Evolutionary conservation across 345 rosid genomes (phyloP).

Genomic region (Microthlaspi erraticum): DNA sequence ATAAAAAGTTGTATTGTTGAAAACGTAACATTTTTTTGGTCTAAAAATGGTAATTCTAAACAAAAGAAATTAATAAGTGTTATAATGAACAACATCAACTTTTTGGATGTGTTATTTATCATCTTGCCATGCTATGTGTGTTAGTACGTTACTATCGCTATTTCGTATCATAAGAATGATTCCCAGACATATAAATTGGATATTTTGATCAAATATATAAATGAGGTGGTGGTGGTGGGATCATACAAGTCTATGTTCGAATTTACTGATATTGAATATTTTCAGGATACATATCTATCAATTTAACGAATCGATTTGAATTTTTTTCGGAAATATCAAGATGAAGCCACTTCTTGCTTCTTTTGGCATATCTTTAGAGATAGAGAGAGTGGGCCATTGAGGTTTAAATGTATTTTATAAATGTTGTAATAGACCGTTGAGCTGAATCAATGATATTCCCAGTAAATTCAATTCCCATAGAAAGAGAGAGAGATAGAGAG

Average conservation of each 20-base stretch:
- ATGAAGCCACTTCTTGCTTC: conserved; percentile 17
- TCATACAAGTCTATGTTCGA: conserved; percentile 10
- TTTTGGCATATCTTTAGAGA: conserved; percentile 9
- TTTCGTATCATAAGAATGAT: background rate
- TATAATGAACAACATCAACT: too few relatives aligned
- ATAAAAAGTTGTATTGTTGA: too few relatives aligned
- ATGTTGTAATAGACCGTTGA: conserved; percentile 40
- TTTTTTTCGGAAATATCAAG: background rate
- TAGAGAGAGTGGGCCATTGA: conserved; percentile 23
- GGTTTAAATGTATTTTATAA: conserved; percentile 36
- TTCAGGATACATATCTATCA: background rate
- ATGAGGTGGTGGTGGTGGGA: conserved; percentile 1
- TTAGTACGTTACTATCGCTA: conserved; percentile 6
- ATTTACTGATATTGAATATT: conserved; percentile 4
- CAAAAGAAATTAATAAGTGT: too few relatives aligned
- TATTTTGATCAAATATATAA: background rate
- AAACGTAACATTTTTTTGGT: too few relatives aligned
- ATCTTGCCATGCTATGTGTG: background rate
- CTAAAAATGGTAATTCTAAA: too few relatives aligned
- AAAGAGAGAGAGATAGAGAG: background rate
- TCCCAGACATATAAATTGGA: background rate
- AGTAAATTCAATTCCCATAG: conserved; percentile 31
- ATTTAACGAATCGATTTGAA: background rate
- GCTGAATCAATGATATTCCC: conserved; percentile 32
- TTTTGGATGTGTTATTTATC: too few relatives aligned